Percentiles rank a stretch among this genome's conserved stretches.
phyloP scores from a whole-genome alignment of 371 early-diverging fungal genomes.

The Amoeboaphelidium protococcarum region DNA sequence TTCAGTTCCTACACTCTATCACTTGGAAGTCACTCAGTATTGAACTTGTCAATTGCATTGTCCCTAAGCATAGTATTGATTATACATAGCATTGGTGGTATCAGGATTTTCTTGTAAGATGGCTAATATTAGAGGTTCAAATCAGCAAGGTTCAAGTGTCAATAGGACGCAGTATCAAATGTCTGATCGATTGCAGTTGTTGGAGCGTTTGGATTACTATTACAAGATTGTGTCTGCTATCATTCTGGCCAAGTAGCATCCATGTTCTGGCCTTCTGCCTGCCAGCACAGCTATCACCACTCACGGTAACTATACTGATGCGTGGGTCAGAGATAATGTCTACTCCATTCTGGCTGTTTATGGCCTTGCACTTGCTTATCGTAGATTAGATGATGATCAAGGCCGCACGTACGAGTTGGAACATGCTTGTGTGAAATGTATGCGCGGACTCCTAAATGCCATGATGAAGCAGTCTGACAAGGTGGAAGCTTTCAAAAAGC shows the following conservation, averaged over 20 bases:
- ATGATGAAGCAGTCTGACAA: conserved; percentile 71
- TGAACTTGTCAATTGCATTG: too few species aligned
- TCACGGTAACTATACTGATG: conserved; percentile 60
- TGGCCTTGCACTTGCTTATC: conserved; percentile 58
- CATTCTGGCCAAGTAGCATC: conserved; percentile 46
- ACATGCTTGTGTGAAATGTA: conserved; percentile 51
- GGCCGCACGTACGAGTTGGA: conserved; percentile 61
- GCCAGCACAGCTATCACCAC: conserved; percentile 60
- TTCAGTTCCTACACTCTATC: too few species aligned
- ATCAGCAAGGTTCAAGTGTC: too few species aligned
- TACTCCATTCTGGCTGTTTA: conserved; percentile 69
- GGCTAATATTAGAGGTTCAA: too few species aligned
- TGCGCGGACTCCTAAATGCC: conserved; percentile 49
- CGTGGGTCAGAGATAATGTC: conserved; percentile 81
- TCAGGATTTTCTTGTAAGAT: too few species aligned
- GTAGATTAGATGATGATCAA: conserved; percentile 47
- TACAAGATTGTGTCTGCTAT: conserved; percentile 41
- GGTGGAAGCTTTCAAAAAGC: conserved; percentile 51
- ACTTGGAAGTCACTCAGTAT: too few species aligned
- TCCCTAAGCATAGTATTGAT: too few species aligned
- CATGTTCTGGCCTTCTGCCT: conserved; percentile 47
- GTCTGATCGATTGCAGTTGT: too few species aligned
- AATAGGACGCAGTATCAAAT: too few species aligned
- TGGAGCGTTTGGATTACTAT: conserved; percentile 36
- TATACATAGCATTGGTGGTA: too few species aligned